These are phyloP conservation scores for Nothophaeocryptopus gaeumannii DNA, from an alignment of 2,329 filamentous ascomycete species.

Conservation along the genomic window DNA sequence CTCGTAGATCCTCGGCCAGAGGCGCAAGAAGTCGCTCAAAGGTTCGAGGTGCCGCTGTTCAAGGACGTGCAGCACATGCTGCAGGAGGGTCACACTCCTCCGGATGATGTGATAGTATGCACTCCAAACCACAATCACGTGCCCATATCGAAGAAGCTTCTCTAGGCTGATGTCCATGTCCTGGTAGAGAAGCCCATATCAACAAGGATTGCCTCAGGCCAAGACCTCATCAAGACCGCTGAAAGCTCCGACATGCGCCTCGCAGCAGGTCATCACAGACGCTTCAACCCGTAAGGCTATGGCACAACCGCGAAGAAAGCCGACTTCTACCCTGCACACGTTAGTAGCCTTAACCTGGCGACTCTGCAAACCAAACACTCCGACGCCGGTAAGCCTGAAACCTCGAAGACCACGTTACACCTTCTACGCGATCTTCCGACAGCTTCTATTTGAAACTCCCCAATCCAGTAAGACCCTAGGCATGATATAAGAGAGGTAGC, in stretches of 20 bases:
- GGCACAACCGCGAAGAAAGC: constrained; percentile 50
- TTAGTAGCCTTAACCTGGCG: too few species aligned
- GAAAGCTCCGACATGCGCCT: constrained; percentile 34
- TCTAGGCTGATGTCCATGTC: constrained; percentile 50
- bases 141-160: constrained; percentile 48
- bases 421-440: too few species aligned
- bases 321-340: too few species aligned
- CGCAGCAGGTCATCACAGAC: constrained; percentile 57
- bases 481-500: too few species aligned
- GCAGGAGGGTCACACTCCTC: constrained; percentile 39
- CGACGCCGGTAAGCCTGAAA: too few species aligned
- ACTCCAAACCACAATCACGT: constrained; percentile 61
- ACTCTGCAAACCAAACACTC: too few species aligned
- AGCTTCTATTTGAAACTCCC: too few species aligned
- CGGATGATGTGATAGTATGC: constrained; percentile 57
- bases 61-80: constrained; percentile 46
- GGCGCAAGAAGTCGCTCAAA: constrained; percentile 36
- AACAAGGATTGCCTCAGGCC: constrained; percentile 40
- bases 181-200: constrained; percentile 59
- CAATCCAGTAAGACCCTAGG: too few species aligned
- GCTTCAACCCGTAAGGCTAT: constrained; percentile 60
- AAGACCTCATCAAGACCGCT: constrained; percentile 32
- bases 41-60: constrained; percentile 42
- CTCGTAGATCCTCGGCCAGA: constrained; percentile 48
- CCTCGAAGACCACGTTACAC: too few species aligned